Conservation (phyloP, 805 yeast genomes). For the Ogataea sp. region DNA sequence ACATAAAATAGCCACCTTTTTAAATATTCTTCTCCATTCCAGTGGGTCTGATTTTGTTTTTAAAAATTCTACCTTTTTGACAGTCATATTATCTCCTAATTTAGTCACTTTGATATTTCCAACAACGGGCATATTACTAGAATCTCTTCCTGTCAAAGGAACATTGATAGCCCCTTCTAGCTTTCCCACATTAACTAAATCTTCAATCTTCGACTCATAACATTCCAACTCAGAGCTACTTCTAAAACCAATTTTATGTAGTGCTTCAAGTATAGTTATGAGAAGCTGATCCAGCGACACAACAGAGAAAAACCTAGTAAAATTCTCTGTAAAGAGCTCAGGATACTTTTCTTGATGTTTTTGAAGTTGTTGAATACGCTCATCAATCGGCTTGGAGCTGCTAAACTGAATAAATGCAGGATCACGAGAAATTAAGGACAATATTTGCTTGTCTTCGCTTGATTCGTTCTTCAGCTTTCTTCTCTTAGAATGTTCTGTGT, state of each 20-base stretch:
- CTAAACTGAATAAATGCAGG: conserved; percentile 44
- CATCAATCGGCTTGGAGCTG: conserved; percentile 14
- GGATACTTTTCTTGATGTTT: conserved; percentile 12
- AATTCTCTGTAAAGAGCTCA: conserved; percentile 30
- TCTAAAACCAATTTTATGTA: conserved; percentile 34
- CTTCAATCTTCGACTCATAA: conserved; percentile 12
- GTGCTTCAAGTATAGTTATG: conserved; percentile 31
- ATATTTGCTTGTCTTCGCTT: conserved; percentile 23
- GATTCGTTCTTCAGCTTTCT: conserved; percentile 18
- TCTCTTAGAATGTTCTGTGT: conserved; percentile 29
- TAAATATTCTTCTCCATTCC: conserved; percentile 66
- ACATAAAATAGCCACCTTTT: conserved; percentile 46
- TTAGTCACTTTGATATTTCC: conserved; percentile 39
- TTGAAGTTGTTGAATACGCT: conserved; percentile 13
- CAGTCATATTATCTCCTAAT: conserved; percentile 27
- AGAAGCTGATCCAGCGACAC: conserved; percentile 35
- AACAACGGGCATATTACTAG: conserved; percentile 33
- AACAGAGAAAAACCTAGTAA: conserved; percentile 45
- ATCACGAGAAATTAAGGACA: conserved; percentile 35
- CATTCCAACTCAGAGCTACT: conserved; percentile 12
- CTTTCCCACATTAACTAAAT: conserved; percentile 19
- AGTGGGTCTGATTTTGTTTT: conserved; percentile 59
- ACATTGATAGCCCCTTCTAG: conserved; percentile 27
- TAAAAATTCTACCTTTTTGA: conserved; percentile 45
- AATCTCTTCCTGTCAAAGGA: conserved; percentile 33